Percentiles rank a stretch among this genome's conserved stretches.
Evolutionary conservation across 169 alveolate species (phyloP).

Genomic region (Perkinsus olseni): DNA sequence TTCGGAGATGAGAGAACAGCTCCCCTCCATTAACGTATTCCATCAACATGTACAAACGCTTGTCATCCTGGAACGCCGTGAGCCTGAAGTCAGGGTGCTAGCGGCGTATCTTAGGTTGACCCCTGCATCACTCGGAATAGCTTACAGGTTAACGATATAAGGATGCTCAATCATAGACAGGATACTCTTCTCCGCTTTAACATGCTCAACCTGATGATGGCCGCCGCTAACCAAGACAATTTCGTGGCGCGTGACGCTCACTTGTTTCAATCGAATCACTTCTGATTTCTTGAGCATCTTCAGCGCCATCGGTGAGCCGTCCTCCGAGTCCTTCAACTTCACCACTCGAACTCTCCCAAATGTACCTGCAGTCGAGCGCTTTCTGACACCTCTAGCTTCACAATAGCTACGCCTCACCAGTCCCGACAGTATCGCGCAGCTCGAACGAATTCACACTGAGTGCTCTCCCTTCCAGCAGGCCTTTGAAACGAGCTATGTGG

Average conservation of each 20-base stretch:
- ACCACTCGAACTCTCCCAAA: conserved; percentile 8
- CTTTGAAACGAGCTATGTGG: background rate
- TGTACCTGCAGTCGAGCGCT: background rate
- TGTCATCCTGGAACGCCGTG: conserved; percentile 61
- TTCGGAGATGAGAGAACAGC: conserved; percentile 79
- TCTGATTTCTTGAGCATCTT: conserved; percentile 41
- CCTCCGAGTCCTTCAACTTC: background rate
- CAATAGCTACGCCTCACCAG: background rate
- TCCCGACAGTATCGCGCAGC: background rate
- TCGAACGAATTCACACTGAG: background rate
- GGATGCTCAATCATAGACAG: conserved; percentile 70
- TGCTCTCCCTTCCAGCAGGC: background rate
- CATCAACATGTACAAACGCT: conserved; percentile 78
- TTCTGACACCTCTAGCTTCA: background rate
- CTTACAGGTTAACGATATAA: conserved; percentile 68
- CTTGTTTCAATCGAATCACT: conserved; percentile 38
- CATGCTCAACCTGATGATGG: conserved; percentile 60
- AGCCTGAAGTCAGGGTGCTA: background rate
- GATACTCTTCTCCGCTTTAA: conserved; percentile 72
- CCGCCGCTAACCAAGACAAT: background rate
- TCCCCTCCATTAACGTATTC: conserved; percentile 95
- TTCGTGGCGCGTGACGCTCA: background rate
- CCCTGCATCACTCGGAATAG: background rate
- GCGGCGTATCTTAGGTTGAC: background rate
- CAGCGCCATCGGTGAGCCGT: conserved; percentile 32